These are phyloP conservation scores for Zygotorulaspora sp. DNA, from an alignment of 805 yeast genomes.

Conservation along the genomic window DNA sequence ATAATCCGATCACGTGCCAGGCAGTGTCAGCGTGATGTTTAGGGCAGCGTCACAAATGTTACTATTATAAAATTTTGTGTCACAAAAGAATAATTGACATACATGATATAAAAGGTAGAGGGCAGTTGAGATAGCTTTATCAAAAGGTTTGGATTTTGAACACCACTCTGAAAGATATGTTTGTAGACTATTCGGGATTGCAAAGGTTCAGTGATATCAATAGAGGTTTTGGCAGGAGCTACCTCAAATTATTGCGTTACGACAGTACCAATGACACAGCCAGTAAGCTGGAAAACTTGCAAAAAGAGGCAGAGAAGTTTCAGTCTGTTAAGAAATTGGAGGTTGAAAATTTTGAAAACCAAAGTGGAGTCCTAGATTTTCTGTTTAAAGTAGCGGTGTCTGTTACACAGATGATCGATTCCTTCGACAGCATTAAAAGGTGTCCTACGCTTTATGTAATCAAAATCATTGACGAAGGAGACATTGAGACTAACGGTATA, in stretches of 20 bases:
- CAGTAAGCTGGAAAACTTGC: constrained; percentile 12
- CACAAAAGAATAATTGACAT: too few relatives aligned
- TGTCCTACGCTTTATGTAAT: constrained; percentile 23
- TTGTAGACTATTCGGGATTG: constrained; percentile 25
- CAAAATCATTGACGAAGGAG: constrained; percentile 10
- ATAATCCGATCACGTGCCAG: too few relatives aligned
- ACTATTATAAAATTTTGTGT: too few relatives aligned
- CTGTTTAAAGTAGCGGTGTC: constrained; percentile 16
- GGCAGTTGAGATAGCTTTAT: too few relatives aligned
- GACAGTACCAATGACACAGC: constrained; percentile 12
- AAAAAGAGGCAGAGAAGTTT: constrained; percentile 5
- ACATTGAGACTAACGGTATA: constrained; percentile 4
- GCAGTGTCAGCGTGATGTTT: too few relatives aligned
- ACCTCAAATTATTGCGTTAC: constrained; percentile 15
- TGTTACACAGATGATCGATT: constrained; percentile 16
- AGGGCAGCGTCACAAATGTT: too few relatives aligned
- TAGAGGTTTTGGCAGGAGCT: constrained; percentile 18
- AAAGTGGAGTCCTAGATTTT: constrained; percentile 13
- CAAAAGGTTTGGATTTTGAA: too few relatives aligned
- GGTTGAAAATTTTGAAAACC: constrained; percentile 14
- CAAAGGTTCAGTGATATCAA: constrained; percentile 19
- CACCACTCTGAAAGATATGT: too few relatives aligned
- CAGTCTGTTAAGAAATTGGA: constrained; percentile 11
- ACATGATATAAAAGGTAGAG: too few relatives aligned
- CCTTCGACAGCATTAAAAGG: constrained; percentile 8